phyloP scores from a whole-genome alignment of 2,329 filamentous ascomycete species.

The Microdochium bolleyi region DNA sequence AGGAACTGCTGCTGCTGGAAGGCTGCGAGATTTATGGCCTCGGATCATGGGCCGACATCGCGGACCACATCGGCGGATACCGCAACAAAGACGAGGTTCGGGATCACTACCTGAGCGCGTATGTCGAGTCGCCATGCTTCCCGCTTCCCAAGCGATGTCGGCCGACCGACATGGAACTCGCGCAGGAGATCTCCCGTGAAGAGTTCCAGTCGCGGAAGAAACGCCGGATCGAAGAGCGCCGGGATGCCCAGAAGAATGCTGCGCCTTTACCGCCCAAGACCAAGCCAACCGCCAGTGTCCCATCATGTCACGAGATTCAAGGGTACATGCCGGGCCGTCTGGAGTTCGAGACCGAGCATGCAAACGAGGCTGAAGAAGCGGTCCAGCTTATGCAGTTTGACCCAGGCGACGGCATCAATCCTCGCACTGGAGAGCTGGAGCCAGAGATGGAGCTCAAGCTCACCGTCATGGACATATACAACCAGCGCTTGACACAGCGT shows the following conservation, averaged over 20 bases:
- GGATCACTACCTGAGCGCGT: conserved; percentile 86
- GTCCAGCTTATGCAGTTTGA: conserved; percentile 99
- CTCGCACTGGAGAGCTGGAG: conserved; percentile 75
- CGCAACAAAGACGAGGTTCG: conserved; percentile 91
- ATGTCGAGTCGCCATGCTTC: conserved; percentile 75
- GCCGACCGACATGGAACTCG: conserved; percentile 69
- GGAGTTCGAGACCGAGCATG: conserved; percentile 96
- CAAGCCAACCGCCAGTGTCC: conserved; percentile 91
- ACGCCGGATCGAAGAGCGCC: conserved; percentile 82
- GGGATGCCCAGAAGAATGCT: conserved; percentile 78
- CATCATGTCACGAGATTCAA: conserved; percentile 94
- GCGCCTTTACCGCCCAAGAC: conserved; percentile 82
- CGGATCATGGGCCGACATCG: conserved; percentile 95
- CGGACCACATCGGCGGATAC: conserved; percentile 95
- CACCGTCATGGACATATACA: conserved; percentile 98
- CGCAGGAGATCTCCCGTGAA: conserved; percentile 76
- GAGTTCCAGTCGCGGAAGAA: conserved; percentile 93
- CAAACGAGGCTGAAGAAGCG: conserved; percentile 95
- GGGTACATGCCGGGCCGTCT: conserved; percentile 97
- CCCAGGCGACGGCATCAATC: conserved; percentile 86
- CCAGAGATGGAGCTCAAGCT: conserved; percentile 97
- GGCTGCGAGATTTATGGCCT: conserved; percentile 94
- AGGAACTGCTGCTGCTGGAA: conserved; percentile 87
- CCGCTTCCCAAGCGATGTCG: conserved; percentile 82
- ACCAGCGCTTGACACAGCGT: conserved; percentile 79